A percentile compares a stretch with the other conserved stretches of the same genome.
These are phyloP conservation scores for Penicillium subrubescens DNA, from an alignment of 495 filamentous ascomycete genomes.

Conservation along the genomic window DNA sequence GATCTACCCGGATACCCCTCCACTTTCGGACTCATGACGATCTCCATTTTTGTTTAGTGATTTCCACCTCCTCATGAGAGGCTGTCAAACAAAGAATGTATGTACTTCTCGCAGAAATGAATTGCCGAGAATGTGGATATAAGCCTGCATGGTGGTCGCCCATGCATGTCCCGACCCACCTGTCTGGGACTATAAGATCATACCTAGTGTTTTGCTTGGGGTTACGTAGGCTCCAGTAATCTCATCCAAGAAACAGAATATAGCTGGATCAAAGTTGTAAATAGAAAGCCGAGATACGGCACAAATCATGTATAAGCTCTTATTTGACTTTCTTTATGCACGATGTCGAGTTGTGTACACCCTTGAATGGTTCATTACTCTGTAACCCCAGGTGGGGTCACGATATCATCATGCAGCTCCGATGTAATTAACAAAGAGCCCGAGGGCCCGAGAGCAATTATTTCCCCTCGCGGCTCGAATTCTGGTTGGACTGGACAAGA, in stretches of 20 bases:
- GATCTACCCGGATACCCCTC: background rate
- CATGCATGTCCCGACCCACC: background rate
- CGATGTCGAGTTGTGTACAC: background rate
- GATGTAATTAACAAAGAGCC: background rate
- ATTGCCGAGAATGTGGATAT: background rate
- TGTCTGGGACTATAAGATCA: background rate
- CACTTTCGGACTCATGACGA: background rate
- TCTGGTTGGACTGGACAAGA: background rate
- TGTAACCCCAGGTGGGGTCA: background rate
- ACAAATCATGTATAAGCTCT: background rate
- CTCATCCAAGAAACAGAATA: background rate
- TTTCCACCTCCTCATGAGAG: background rate
- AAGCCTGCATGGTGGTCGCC: background rate
- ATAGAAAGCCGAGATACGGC: background rate
- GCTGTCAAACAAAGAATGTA: background rate
- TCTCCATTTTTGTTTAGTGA: background rate
- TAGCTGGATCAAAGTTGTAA: background rate
- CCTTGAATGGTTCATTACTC: background rate
- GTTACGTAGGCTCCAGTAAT: background rate
- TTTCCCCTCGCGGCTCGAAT: background rate
- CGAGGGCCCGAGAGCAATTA: background rate
- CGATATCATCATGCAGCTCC: background rate
- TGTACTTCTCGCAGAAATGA: background rate
- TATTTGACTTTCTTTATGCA: background rate
- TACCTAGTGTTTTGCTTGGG: too few species aligned